Evolutionary conservation across 495 filamentous ascomycete species (phyloP), one percentile per base, ranked within the genome.

Genomic region (Tuber magnatum): DNA sequence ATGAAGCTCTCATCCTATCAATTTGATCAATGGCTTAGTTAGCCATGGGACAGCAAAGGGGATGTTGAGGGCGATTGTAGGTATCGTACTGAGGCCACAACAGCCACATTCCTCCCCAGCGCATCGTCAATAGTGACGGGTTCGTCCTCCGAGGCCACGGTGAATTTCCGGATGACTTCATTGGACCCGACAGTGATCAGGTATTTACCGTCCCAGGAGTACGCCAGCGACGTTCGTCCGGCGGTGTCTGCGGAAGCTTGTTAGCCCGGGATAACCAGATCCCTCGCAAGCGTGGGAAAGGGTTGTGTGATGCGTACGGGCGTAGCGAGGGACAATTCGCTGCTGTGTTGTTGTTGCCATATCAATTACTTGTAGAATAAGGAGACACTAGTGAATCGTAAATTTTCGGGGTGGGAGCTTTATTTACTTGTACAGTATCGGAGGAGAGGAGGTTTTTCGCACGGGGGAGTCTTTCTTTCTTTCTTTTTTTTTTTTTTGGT

Each of bases 101-200:
- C 88, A 61, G 90, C 90, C 24, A 90, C 86, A 83, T 95, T 93
- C 74, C 90, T 89, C 75, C 96, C 94, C 73, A 90, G 88, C 73
- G 90, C 93, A 74, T 95, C 92, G 81, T 99, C 95, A 43, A 99
- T 90, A 46, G 92, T 97, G 73, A 87, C 88, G 20, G 95, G 95
- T 81, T 97, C 95, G 70, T 92, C 94, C 85, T 96, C 93, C 32
- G 90, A 92, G 61, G 92, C 94, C 24, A 93, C 94, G 71, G 90
- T 91, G 86, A 94, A 99, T 70, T 97, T 89, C 42, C 95, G 91
- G 80, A 97, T 92, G 28, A 91, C 91, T 80, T 94, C 92, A 84
- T 98, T 97, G 46, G 92, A 91, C 48, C 95, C 95, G 72, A 91
- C 93, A 20, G 95, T 99, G 76, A 98, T 87, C 20, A 93, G 84